Percentiles rank a stretch among this genome's conserved stretches.
phyloP scores from a whole-genome alignment of 306 rosid genomes.

The Prunus dulcis region DNA sequence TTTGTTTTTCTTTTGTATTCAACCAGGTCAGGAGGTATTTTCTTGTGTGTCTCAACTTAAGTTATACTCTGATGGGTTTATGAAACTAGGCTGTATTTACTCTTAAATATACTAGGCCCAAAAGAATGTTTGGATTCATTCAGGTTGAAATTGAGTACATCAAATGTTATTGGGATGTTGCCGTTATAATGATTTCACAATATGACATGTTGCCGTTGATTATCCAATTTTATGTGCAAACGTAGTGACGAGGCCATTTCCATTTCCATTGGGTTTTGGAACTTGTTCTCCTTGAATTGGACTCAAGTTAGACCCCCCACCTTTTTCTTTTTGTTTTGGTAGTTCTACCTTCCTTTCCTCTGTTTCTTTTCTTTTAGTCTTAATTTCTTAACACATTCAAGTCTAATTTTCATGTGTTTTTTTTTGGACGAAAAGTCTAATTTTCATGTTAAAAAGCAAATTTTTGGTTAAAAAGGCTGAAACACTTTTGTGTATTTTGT shows the following conservation, averaged over 20 bases:
- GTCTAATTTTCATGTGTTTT: too few species aligned
- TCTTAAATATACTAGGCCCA: background rate
- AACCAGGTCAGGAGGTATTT: conserved; percentile 30
- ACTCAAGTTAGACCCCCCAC: too few species aligned
- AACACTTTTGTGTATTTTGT: too few species aligned
- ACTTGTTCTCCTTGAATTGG: too few species aligned
- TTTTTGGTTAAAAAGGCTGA: too few species aligned
- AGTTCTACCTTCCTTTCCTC: too few species aligned
- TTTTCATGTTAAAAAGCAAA: too few species aligned
- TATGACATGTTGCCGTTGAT: background rate
- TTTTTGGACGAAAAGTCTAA: too few species aligned
- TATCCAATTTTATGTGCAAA: background rate
- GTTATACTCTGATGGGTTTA: conserved; percentile 30
- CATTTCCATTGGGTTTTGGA: too few species aligned
- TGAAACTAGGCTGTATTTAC: conserved; percentile 27
- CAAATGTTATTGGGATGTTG: background rate
- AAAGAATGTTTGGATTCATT: conserved; percentile 1
- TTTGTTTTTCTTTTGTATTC: conserved; percentile 22
- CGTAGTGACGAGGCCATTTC: background rate
- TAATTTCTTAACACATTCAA: too few species aligned
- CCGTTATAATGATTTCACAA: background rate
- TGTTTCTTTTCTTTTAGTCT: too few species aligned
- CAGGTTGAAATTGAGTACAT: background rate
- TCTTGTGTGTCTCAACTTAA: conserved; percentile 32
- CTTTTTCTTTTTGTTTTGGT: too few species aligned